Percentiles rank a stretch among this genome's conserved stretches.
Conservation (phyloP, 441 rosid genomes). For the Populus trichocarpa region DNA sequence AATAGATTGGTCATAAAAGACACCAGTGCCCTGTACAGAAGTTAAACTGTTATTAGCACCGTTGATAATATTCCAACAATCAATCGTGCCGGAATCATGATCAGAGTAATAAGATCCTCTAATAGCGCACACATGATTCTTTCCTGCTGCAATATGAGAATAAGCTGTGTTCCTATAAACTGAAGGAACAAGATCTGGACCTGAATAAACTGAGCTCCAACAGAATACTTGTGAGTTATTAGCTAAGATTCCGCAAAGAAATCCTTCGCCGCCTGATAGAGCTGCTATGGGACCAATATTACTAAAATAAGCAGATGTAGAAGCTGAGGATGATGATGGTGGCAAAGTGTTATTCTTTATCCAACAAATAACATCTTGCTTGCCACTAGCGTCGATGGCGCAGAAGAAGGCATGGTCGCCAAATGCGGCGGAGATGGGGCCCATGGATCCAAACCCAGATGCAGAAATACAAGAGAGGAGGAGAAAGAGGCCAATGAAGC, state of each 20-base stretch:
- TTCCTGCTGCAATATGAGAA: slow-evolving; percentile 72
- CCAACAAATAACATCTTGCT: slow-evolving; percentile 80
- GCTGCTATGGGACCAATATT: slow-evolving; percentile 55
- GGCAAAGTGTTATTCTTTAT: slow-evolving; percentile 50
- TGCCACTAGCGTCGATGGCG: slow-evolving; percentile 89
- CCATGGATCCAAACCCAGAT: slow-evolving; percentile 77
- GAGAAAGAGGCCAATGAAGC: slow-evolving; percentile 19
- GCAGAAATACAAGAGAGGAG: slow-evolving; percentile 24
- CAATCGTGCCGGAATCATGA: slow-evolving; percentile 56
- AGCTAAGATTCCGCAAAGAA: slow-evolving; percentile 66
- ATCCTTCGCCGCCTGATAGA: slow-evolving; percentile 69
- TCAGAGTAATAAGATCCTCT: slow-evolving; percentile 74
- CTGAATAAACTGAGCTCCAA: slow-evolving; percentile 48
- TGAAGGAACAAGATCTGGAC: slow-evolving; percentile 61
- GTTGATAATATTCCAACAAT: slow-evolving; percentile 68
- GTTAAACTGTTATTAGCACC: slow-evolving; percentile 32
- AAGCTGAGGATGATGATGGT: slow-evolving; percentile 20
- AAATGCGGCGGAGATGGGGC: slow-evolving; percentile 73
- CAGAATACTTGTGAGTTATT: slow-evolving; percentile 64
- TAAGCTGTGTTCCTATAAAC: slow-evolving; percentile 48
- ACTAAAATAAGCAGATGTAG: slow-evolving; percentile 25
- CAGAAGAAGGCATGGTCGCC: slow-evolving; percentile 70
- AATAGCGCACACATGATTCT: slow-evolving; percentile 70
- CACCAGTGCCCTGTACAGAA: slow-evolving; percentile 32
- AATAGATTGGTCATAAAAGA: slow-evolving; percentile 43